A percentile compares a stretch with the other conserved stretches of the same genome.
Evolutionary conservation across 1,284 basidiomycete genomes (phyloP).

Genomic region (Ustilago loliicola): DNA sequence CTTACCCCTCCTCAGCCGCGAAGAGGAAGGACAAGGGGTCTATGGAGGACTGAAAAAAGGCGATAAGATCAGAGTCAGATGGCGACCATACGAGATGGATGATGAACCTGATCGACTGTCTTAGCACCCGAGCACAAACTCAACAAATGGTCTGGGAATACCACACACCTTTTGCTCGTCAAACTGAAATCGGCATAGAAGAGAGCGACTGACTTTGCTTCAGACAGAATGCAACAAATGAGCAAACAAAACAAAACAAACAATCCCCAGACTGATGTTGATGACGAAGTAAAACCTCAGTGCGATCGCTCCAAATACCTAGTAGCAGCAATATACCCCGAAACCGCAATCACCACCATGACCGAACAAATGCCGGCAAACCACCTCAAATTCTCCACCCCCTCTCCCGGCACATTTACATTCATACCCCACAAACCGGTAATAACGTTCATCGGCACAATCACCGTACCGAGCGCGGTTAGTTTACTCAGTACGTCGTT

Average conservation of each 20-base stretch:
- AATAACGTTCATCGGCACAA: constrained; percentile 77
- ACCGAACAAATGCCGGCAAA: constrained; percentile 66
- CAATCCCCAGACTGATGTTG: too few species aligned
- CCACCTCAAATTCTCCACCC: constrained; percentile 63
- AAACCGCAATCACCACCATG: constrained; percentile 66
- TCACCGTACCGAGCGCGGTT: constrained; percentile 95
- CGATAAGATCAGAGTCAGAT: constrained; percentile 41
- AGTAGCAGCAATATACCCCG: constrained; percentile 67
- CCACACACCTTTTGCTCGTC: too few species aligned
- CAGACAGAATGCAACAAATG: background rate
- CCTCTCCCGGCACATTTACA: constrained; percentile 68
- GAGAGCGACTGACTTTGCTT: background rate
- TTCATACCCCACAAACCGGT: constrained; percentile 71
- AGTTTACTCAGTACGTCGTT: constrained; percentile 99
- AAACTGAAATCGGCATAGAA: background rate
- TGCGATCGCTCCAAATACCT: constrained; percentile 62
- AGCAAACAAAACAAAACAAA: background rate
- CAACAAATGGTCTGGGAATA: too few species aligned
- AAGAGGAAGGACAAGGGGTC: background rate
- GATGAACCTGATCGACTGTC: constrained; percentile 37
- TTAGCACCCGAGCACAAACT: background rate
- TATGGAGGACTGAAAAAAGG: constrained; percentile 37
- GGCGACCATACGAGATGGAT: constrained; percentile 32
- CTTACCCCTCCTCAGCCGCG: constrained; percentile 8
- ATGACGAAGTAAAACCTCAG: too few species aligned